These are phyloP conservation scores for Talaromyces sp. DNA, from an alignment of 2,329 filamentous ascomycete species.

Conservation along the genomic window DNA sequence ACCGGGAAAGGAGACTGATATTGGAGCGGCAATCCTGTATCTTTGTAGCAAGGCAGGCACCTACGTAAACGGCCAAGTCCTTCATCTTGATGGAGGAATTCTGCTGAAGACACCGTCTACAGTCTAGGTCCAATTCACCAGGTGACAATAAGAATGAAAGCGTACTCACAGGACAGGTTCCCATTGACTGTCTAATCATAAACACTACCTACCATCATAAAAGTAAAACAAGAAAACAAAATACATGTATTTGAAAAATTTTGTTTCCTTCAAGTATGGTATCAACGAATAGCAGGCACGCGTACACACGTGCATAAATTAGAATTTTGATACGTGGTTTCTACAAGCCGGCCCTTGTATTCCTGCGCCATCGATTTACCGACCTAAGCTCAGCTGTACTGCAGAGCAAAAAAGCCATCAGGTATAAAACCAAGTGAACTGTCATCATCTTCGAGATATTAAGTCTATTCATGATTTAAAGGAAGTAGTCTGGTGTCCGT, in stretches of 20 bases:
- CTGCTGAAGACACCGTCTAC: conserved; percentile 10
- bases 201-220: conserved; percentile 3
- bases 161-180: not conserved
- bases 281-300: conserved; percentile 4
- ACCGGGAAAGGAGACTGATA: conserved; percentile 55
- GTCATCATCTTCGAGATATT: conserved; percentile 9
- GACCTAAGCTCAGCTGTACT: not conserved
- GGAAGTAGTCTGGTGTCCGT: conserved; percentile 97
- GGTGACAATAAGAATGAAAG: not conserved
- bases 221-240: conserved; percentile 2
- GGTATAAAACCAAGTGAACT: conserved; percentile 8
- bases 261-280: not conserved
- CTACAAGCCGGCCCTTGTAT: conserved; percentile 1
- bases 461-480: conserved; percentile 49
- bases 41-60: conserved; percentile 37
- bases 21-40: conserved; percentile 54
- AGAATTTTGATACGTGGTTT: conserved; percentile 7
- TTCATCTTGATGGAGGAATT: conserved; percentile 25
- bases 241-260: conserved; percentile 4
- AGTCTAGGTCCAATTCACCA: not conserved
- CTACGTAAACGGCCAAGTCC: conserved; percentile 46
- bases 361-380: conserved; percentile 3
- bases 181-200: not conserved
- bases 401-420: conserved; percentile 3
- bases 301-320: conserved; percentile 3